A percentile compares a stretch with the other conserved stretches of the same genome.
Conservation (phyloP, 352 stramenopile species). For the Blastocystis hominis region DNA sequence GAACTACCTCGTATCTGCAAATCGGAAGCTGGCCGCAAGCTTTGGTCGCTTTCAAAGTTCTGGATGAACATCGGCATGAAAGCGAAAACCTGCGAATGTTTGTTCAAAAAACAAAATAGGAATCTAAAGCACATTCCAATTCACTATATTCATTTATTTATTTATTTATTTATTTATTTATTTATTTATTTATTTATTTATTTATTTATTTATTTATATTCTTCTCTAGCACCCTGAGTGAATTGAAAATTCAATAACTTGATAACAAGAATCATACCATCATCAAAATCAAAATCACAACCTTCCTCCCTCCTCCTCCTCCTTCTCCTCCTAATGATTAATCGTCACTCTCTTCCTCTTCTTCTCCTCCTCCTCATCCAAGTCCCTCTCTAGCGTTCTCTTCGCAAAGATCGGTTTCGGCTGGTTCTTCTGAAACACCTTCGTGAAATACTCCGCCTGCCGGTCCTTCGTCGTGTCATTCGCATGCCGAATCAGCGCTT, state of each 20-base stretch:
- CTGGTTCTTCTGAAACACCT: conserved; percentile 50
- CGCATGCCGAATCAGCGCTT: conserved; percentile 19
- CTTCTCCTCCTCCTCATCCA: conserved; percentile 40
- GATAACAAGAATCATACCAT: no score
- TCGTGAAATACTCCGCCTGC: conserved; percentile 38
- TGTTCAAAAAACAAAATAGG: background rate
- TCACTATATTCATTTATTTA: no score
- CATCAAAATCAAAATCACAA: no score
- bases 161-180: no score
- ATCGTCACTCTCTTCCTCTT: background rate
- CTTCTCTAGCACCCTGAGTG: no score
- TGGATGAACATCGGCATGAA: background rate
- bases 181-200: no score
- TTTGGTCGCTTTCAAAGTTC: background rate
- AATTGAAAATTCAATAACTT: no score
- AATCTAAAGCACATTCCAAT: background rate
- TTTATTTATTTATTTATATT: no score
- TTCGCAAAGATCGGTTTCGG: conserved; percentile 38
- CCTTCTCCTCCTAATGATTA: background rate
- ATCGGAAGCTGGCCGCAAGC: background rate
- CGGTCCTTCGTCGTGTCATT: background rate
- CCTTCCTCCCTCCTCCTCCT: no score
- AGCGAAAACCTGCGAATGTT: background rate
- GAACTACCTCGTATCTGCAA: background rate
- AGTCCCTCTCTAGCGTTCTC: conserved; percentile 27